Evolutionary conservation across 148 eudicot genomes (phyloP), one percentile per base, ranked within the genome.

Genomic region (Fagopyrum homotropicum): DNA sequence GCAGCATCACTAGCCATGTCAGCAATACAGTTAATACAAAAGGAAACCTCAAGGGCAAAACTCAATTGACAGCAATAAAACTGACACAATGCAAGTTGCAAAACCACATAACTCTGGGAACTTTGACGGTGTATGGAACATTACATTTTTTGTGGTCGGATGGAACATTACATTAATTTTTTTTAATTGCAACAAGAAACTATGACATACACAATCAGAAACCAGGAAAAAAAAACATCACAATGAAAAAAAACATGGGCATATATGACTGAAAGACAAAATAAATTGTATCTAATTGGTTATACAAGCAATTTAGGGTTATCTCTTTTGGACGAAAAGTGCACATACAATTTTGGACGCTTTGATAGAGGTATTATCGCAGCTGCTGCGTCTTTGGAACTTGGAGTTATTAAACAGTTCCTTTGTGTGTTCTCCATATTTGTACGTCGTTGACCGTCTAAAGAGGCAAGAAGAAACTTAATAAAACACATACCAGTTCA

Each of bases 331-430:
- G 55, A 72, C 50, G 46, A 74, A 57, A 78, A 77, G 74, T 83
- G 85, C 76, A 55, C 89, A 74, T 83, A 88, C 94, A 82, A 43
- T 86, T 85, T 86, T 19, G 81, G 76, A 78, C 88, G 89, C 81
- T 90, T 90, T 77, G 77, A 45, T 50, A 87, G 79, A 77, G 84
- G 83, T 69, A 60, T 77, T 59, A 70, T 77, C 59, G 77, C 79
- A 79, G 76, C 79, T 26, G 57, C 77, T 61, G 81, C 69, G 50
- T 77, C 75, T 50, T 77, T 78, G 50, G 72, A 75, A 45, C 26
- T 84, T 74, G 82, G 74, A 77, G 68, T 69, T 79, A 72, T 69
- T 79, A 76, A 61, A 60, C 81, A 72, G 75, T 77, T 78, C 63
- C 80, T 79, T 43, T 43, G 77, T 51, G 55, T 49, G 69, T 50